Conservation (phyloP, 192 early-diverging fungal species). For the Funneliformis geosporum region DNA sequence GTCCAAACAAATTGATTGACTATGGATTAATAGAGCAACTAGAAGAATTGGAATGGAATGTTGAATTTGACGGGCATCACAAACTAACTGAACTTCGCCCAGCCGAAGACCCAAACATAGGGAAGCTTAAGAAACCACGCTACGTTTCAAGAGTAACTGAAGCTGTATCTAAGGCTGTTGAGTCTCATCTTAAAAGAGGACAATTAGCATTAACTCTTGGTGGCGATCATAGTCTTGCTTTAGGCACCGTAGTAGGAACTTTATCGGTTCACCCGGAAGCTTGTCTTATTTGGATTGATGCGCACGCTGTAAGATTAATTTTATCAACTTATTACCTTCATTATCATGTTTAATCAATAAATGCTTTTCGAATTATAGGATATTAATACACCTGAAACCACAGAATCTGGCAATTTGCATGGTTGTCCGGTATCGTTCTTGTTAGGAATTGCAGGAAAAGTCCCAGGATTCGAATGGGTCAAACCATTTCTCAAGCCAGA, state of each 20-base stretch:
- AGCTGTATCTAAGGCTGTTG: conserved; percentile 64
- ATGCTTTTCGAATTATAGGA: conserved; percentile 45
- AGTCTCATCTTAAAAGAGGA: conserved; percentile 60
- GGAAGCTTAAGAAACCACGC: conserved; percentile 81
- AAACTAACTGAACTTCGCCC: conserved; percentile 71
- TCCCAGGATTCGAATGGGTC: conserved; percentile 77
- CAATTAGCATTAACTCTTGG: conserved; percentile 90
- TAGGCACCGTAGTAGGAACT: conserved; percentile 85
- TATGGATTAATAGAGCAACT: conserved; percentile 85
- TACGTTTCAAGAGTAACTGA: conserved; percentile 81
- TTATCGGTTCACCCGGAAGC: conserved; percentile 74
- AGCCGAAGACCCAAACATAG: conserved; percentile 65
- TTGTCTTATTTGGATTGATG: conserved; percentile 94
- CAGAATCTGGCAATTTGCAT: conserved; percentile 90
- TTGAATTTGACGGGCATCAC: conserved; percentile 76
- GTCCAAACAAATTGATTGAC: conserved; percentile 80
- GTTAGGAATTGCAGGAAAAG: conserved; percentile 71
- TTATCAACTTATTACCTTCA: too few species aligned
- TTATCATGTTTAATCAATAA: not conserved
- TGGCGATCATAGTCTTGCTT: conserved; percentile 93
- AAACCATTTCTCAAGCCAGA: conserved; percentile 70
- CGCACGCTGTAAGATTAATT: conserved; percentile 76
- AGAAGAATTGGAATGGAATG: conserved; percentile 74
- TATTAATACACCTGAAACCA: conserved; percentile 90
- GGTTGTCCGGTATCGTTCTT: conserved; percentile 94